Percentiles rank a stretch among this genome's conserved stretches.
Conservation (phyloP, 2,329 filamentous ascomycete genomes). For the Cladosporium colombiae region DNA sequence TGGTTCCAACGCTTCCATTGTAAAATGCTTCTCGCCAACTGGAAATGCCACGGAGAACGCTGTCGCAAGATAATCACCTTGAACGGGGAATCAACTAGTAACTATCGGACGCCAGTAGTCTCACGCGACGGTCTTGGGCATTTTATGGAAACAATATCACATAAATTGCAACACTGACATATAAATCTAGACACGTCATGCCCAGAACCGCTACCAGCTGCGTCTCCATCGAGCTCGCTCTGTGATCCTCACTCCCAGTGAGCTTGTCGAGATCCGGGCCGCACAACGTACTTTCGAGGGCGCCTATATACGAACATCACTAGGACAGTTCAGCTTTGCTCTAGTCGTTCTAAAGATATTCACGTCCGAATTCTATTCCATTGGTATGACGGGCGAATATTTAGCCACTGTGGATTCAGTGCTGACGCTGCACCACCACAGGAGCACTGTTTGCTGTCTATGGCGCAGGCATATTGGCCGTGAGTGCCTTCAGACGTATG, state of each 20-base stretch:
- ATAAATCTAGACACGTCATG: constrained; percentile 53
- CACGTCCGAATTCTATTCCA: constrained; percentile 92
- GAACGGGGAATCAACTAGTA: not conserved
- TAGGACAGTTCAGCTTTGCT: constrained; percentile 93
- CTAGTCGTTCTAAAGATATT: constrained; percentile 96
- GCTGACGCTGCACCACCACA: constrained; percentile 15
- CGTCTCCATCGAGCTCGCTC: constrained; percentile 82
- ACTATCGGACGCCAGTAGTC: not conserved
- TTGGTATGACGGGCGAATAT: constrained; percentile 55
- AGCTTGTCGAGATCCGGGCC: constrained; percentile 91
- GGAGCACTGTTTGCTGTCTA: constrained; percentile 86
- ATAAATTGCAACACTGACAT: not conserved
- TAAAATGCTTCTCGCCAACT: not conserved
- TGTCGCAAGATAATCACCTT: not conserved
- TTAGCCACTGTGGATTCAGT: not conserved
- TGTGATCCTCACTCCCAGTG: constrained; percentile 75
- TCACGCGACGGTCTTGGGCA: not conserved
- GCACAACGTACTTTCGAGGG: constrained; percentile 97
- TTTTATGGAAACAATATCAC: not conserved
- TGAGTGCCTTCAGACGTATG: constrained; percentile 81
- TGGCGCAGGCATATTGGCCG: constrained; percentile 78
- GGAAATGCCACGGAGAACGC: not conserved
- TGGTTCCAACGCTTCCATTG: not conserved
- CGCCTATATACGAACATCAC: constrained; percentile 90
- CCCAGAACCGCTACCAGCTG: constrained; percentile 73